Evolutionary conservation across 441 rosid genomes (phyloP).

Genomic region (Pelargonium australe): DNA sequence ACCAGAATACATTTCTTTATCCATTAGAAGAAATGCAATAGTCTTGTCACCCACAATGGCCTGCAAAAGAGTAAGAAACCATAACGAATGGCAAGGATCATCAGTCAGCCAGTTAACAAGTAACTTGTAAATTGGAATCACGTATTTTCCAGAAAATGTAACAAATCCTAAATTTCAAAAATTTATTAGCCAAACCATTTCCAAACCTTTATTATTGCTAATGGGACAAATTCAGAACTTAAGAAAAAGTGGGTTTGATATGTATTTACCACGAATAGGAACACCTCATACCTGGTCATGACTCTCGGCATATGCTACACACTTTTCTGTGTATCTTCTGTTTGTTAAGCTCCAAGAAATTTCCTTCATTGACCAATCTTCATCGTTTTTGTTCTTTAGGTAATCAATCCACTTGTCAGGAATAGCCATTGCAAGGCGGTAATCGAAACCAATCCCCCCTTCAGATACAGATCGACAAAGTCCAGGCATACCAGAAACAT

Average conservation of each 20-base stretch:
- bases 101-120: constrained; percentile 1
- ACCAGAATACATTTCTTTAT: constrained; percentile 68
- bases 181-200: constrained; percentile 1
- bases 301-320: constrained; percentile 77
- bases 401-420: constrained; percentile 86
- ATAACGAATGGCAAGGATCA: constrained; percentile 7
- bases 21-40: constrained; percentile 65
- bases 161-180: neutral
- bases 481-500: constrained; percentile 89
- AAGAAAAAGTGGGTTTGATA: neutral
- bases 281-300: constrained; percentile 65
- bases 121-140: neutral
- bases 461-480: constrained; percentile 57
- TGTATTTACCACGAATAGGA: constrained; percentile 12
- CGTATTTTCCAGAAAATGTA: neutral
- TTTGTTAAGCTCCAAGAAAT: constrained; percentile 55
- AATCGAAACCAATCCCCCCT: constrained; percentile 67
- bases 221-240: neutral
- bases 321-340: constrained; percentile 74
- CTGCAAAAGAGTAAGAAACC: constrained; percentile 30
- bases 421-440: constrained; percentile 79
- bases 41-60: constrained; percentile 86
- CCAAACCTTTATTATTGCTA: neutral
- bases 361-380: constrained; percentile 76
- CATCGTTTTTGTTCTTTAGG: constrained; percentile 67